Conservation (phyloP, 1,284 basidiomycete genomes). For the Leccinum cinnamomeum region DNA sequence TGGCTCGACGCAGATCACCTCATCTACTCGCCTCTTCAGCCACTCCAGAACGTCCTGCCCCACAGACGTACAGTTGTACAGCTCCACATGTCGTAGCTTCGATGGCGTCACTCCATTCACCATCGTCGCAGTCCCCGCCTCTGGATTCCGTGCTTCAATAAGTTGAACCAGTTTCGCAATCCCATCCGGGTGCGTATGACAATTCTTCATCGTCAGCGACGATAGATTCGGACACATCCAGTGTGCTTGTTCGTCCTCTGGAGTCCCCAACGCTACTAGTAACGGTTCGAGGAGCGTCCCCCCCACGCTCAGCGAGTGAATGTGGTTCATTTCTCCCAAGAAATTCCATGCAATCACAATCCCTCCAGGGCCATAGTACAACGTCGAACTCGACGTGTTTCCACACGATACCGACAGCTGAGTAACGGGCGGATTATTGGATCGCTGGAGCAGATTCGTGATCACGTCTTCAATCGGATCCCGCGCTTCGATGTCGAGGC, state of each 20-base stretch:
- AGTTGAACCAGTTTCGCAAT: constrained; percentile 64
- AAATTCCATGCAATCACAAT: constrained; percentile 51
- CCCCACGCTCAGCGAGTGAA: constrained; percentile 60
- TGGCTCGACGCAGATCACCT: constrained; percentile 60
- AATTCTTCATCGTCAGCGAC: background rate
- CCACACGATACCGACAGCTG: constrained; percentile 62
- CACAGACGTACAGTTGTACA: constrained; percentile 61
- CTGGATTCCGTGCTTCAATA: constrained; percentile 67
- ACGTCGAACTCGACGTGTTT: constrained; percentile 39
- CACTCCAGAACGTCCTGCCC: constrained; percentile 66
- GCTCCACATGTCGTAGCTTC: constrained; percentile 54
- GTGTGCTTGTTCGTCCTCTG: constrained; percentile 55
- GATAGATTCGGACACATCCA: constrained; percentile 37
- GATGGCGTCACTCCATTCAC: constrained; percentile 43
- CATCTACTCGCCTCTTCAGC: constrained; percentile 57
- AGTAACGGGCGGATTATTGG: constrained; percentile 52
- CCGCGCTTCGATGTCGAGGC: constrained; percentile 64
- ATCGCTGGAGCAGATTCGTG: constrained; percentile 55
- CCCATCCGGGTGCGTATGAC: constrained; percentile 43
- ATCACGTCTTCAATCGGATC: constrained; percentile 70
- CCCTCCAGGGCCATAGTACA: constrained; percentile 44
- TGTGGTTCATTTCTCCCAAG: constrained; percentile 44
- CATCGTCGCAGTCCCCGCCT: constrained; percentile 33
- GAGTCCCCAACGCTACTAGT: constrained; percentile 51
- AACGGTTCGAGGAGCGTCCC: constrained; percentile 62